These are phyloP conservation scores for Pulveroboletus sp. DNA, from an alignment of 1,284 basidiomycete genomes.

Conservation along the genomic window DNA sequence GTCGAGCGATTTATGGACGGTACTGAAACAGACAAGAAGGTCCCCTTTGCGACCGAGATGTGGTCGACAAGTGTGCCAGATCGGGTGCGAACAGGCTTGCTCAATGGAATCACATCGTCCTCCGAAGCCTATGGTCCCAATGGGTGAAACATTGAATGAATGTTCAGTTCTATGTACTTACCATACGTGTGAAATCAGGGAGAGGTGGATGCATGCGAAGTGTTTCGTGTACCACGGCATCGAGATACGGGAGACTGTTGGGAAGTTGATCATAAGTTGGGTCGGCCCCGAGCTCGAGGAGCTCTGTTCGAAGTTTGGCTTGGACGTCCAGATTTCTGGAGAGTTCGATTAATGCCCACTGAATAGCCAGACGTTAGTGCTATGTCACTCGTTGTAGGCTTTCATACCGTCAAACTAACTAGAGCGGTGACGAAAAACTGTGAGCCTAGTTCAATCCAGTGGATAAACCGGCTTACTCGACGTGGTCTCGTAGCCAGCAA, in stretches of 20 bases:
- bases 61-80: conserved; percentile 42
- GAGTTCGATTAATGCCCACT: conserved; percentile 39
- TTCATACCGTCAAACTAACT: conserved; percentile 29
- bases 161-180: conserved; percentile 20
- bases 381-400: no score
- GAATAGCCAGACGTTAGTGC: not conserved
- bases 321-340: conserved; percentile 26
- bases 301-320: conserved; percentile 30
- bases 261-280: conserved; percentile 31
- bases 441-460: not conserved
- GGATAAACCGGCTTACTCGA: conserved; percentile 22
- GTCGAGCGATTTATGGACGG: conserved; percentile 48
- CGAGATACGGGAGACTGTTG: conserved; percentile 30
- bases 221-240: conserved; percentile 33
- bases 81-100: conserved; percentile 41
- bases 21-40: conserved; percentile 43
- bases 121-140: conserved; percentile 38
- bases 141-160: not conserved
- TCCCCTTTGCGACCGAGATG: conserved; percentile 49
- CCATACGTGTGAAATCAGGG: conserved; percentile 43
- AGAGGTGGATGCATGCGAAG: conserved; percentile 25
- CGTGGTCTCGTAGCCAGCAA: conserved; percentile 36
- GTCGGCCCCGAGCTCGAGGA: conserved; percentile 25
- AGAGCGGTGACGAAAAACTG: not conserved
- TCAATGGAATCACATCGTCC: conserved; percentile 58